These are phyloP conservation scores for Austropuccinia psidii DNA, from an alignment of 1,284 basidiomycete genomes.

Conservation along the genomic window DNA sequence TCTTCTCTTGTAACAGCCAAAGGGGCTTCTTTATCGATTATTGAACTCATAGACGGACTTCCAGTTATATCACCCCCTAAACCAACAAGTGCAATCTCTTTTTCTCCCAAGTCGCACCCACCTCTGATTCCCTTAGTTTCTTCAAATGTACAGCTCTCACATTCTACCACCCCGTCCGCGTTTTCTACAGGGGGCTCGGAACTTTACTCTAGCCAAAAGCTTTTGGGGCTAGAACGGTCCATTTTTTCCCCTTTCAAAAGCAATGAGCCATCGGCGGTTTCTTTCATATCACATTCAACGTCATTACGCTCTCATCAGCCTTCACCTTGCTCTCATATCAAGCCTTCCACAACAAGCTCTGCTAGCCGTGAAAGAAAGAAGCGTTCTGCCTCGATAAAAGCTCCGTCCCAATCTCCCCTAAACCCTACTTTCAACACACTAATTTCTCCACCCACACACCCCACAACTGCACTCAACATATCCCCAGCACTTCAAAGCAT, in stretches of 20 bases:
- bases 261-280: background rate
- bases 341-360: constrained; percentile 2
- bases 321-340: background rate
- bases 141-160: no score
- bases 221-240: constrained; percentile 7
- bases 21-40: constrained; percentile 14
- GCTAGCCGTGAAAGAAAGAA: constrained; percentile 17
- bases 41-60: constrained; percentile 24
- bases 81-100: background rate
- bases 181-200: background rate
- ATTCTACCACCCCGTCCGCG: background rate
- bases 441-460: background rate
- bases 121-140: no score
- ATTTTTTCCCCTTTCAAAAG: constrained; percentile 18
- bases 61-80: background rate
- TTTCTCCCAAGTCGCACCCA: background rate
- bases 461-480: background rate
- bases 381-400: constrained; percentile 9
- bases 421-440: background rate
- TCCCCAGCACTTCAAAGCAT: no score
- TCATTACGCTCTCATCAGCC: background rate
- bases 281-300: background rate
- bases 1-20: constrained; percentile 22
- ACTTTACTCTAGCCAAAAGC: background rate
- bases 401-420: background rate